phyloP scores from a whole-genome alignment of 2,329 filamentous ascomycete genomes.

The Nemania diffusa region DNA sequence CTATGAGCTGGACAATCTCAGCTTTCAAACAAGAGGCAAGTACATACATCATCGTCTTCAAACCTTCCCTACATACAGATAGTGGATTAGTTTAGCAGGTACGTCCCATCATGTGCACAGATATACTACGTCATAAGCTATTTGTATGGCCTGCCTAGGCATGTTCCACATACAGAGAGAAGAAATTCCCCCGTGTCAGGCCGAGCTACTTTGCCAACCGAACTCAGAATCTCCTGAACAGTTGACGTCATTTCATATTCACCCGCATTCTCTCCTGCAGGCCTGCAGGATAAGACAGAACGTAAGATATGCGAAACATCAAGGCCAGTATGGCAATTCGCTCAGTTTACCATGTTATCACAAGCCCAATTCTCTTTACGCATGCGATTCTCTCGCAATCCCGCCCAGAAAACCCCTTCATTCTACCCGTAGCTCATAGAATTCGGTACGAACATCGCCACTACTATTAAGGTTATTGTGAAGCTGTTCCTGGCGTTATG shows the following conservation, averaged over 20 bases:
- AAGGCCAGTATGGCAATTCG: constrained; percentile 16
- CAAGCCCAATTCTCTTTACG: not conserved
- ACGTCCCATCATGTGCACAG: constrained; percentile 13
- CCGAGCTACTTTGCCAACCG: constrained; percentile 3
- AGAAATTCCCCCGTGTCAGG: not conserved
- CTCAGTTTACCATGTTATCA: not conserved
- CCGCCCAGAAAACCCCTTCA: not conserved
- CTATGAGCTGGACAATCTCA: not conserved
- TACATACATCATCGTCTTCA: constrained; percentile 4
- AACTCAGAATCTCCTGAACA: not conserved
- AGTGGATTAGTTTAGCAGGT: not conserved
- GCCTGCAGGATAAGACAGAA: not conserved
- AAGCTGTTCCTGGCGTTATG: constrained; percentile 3
- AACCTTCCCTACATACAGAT: not conserved
- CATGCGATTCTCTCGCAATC: not conserved
- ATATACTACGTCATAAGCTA: constrained; percentile 28
- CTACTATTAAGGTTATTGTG: constrained; percentile 1
- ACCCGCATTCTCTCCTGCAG: not conserved
- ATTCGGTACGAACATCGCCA: not conserved
- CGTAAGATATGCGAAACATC: not conserved
- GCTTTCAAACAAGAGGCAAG: constrained; percentile 6
- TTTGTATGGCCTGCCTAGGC: constrained; percentile 13
- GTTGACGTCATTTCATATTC: constrained; percentile 30
- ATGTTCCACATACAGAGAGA: constrained; percentile 10
- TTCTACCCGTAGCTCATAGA: not conserved